These are phyloP conservation scores for Metschnikowia cerradonensis DNA, from an alignment of 805 yeast species.

Conservation along the genomic window DNA sequence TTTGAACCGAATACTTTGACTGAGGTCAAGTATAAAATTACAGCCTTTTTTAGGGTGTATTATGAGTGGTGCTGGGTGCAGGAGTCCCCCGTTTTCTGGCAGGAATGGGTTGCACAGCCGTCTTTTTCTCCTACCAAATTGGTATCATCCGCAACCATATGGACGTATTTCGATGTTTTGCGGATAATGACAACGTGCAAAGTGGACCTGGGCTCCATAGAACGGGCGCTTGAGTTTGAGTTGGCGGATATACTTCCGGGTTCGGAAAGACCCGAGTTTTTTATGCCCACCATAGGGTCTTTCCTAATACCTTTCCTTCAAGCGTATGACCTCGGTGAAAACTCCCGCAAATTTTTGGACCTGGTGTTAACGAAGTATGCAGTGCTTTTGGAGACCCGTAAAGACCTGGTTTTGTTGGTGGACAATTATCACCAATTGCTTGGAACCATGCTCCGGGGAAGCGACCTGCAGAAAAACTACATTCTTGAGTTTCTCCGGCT, in stretches of 20 bases:
- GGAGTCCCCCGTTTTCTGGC: neutral
- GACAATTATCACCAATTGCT: neutral
- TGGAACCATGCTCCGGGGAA: neutral
- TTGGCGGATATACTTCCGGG: no score
- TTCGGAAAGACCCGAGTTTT: no score
- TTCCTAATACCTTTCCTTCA: neutral
- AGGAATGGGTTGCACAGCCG: neutral
- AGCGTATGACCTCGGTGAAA: neutral
- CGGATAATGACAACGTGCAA: neutral
- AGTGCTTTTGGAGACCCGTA: neutral
- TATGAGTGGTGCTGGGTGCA: neutral
- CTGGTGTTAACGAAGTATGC: neutral
- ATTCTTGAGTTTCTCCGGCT: neutral
- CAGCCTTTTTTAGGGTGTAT: neutral
- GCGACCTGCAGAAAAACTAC: neutral
- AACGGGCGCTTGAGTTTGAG: neutral
- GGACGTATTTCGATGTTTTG: neutral
- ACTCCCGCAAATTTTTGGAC: neutral
- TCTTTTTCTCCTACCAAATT: neutral
- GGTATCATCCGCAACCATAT: neutral
- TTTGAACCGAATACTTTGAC: neutral
- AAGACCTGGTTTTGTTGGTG: no score
- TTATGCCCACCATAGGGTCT: no score
- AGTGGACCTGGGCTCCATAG: neutral
- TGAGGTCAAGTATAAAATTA: neutral